Conservation (phyloP, 345 rosid species). For the Noccaea bulbosa region DNA sequence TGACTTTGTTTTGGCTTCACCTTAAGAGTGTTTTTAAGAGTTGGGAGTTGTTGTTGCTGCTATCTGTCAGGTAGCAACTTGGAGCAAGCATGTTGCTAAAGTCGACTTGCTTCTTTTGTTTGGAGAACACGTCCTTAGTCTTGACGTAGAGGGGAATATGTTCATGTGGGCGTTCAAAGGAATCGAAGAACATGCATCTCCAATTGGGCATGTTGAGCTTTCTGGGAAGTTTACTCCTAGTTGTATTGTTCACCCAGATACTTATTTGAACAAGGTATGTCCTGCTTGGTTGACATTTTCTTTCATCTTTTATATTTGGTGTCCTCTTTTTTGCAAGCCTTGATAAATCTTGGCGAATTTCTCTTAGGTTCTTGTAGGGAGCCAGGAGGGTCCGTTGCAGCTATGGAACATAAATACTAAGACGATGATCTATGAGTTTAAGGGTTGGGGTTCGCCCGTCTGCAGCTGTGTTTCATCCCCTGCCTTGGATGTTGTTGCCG, state of each 20-base stretch:
- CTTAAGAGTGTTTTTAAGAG: conserved; percentile 1
- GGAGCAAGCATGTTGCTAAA: conserved; percentile 83
- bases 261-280: conserved; percentile 86
- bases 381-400: conserved; percentile 86
- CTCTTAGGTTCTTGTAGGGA: conserved; percentile 76
- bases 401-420: conserved; percentile 95
- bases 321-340: not conserved
- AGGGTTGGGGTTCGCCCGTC: conserved; percentile 81
- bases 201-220: conserved; percentile 66
- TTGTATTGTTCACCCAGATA: conserved; percentile 90
- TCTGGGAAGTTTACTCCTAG: conserved; percentile 65
- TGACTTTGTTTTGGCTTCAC: not conserved
- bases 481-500: conserved; percentile 89
- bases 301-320: not conserved
- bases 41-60: conserved; percentile 29
- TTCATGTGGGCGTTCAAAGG: conserved; percentile 86
- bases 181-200: conserved; percentile 58
- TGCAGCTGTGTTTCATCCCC: conserved; percentile 89
- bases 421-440: conserved; percentile 77
- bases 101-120: conserved; percentile 72
- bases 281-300: not conserved
- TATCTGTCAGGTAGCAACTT: conserved; percentile 69
- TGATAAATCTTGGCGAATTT: not conserved
- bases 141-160: conserved; percentile 73
- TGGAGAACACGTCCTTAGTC: conserved; percentile 83